phyloP scores from a whole-genome alignment of 2,329 filamentous ascomycete genomes.

The Neonectria punicea region DNA sequence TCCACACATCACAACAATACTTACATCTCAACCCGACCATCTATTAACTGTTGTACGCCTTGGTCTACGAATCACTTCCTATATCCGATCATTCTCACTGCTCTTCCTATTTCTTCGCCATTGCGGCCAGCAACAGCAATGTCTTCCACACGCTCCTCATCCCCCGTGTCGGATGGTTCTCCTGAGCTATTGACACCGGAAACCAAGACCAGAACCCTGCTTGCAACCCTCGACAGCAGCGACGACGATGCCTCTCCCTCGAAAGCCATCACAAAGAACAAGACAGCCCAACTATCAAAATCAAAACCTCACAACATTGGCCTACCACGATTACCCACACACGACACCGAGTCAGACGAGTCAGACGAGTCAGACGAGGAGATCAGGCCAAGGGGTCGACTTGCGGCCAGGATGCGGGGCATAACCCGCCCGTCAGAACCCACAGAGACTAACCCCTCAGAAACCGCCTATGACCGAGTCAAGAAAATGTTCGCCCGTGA shows the following conservation, averaged over 20 bases:
- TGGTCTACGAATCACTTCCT: not conserved
- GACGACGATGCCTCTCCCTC: slow-evolving; percentile 54
- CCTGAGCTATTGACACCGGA: slow-evolving; percentile 61
- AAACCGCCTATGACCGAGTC: slow-evolving; percentile 54
- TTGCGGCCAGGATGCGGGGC: slow-evolving; percentile 72
- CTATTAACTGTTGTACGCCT: slow-evolving; percentile 3
- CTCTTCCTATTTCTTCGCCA: slow-evolving; percentile 11
- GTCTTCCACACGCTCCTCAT: slow-evolving; percentile 60
- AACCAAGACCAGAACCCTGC: slow-evolving; percentile 65
- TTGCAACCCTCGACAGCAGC: slow-evolving; percentile 61
- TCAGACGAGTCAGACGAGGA: slow-evolving; percentile 52
- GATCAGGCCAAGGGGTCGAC: slow-evolving; percentile 67
- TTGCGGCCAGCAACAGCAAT: slow-evolving; percentile 53
- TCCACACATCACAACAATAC: slow-evolving; percentile 19
- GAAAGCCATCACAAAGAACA: slow-evolving; percentile 23
- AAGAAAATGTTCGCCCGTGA: slow-evolving; percentile 54
- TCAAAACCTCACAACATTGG: slow-evolving; percentile 10
- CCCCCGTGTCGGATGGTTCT: slow-evolving; percentile 54
- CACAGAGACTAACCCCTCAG: slow-evolving; percentile 29
- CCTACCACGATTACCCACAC: slow-evolving; percentile 32
- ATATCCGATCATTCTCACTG: not conserved
- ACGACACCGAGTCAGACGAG: slow-evolving; percentile 55
- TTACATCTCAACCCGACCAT: not conserved
- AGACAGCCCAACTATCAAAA: slow-evolving; percentile 25
- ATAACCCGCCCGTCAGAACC: slow-evolving; percentile 33